Percentiles rank a stretch among this genome's conserved stretches.
Conservation (phyloP, 2,329 filamentous ascomycete genomes). For the Arthrocladium fulminans region DNA sequence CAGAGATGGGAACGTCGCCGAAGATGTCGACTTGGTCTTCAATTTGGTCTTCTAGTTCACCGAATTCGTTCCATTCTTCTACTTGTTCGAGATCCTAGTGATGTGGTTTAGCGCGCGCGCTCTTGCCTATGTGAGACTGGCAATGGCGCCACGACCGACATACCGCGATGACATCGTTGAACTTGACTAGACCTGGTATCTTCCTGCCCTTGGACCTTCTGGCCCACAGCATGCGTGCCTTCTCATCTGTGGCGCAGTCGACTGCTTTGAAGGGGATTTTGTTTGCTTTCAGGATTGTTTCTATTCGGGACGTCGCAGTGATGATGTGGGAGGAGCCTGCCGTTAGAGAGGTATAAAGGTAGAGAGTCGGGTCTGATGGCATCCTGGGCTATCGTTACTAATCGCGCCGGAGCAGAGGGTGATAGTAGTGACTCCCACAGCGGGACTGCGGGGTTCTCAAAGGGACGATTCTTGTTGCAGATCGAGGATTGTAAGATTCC, state of each 20-base stretch:
- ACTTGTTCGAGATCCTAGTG: constrained; percentile 79
- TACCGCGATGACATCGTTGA: constrained; percentile 76
- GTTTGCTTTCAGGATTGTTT: constrained; percentile 93
- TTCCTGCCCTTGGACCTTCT: constrained; percentile 78
- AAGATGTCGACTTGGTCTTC: constrained; percentile 34
- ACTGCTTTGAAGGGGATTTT: constrained; percentile 86
- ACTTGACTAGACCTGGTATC: constrained; percentile 80
- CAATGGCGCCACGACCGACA: constrained; percentile 31
- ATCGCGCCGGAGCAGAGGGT: too few relatives aligned
- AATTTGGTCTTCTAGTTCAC: constrained; percentile 82
- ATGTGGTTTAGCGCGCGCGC: constrained; percentile 6
- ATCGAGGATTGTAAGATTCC: too few relatives aligned
- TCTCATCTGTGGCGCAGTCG: constrained; percentile 82
- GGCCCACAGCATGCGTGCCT: constrained; percentile 80
- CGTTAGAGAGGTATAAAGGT: constrained; percentile 92
- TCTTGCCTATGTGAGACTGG: constrained; percentile 6
- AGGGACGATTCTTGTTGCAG: too few relatives aligned
- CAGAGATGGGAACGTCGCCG: constrained; percentile 19
- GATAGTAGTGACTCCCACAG: too few relatives aligned
- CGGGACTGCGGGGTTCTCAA: too few relatives aligned
- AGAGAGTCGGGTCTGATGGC: constrained; percentile 59
- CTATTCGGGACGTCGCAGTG: constrained; percentile 87
- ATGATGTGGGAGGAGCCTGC: constrained; percentile 93
- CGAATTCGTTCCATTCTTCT: constrained; percentile 99
- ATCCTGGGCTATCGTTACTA: too few relatives aligned